Conservation (phyloP, 2,329 filamentous ascomycete genomes). For the Diaporthe nobilis region DNA sequence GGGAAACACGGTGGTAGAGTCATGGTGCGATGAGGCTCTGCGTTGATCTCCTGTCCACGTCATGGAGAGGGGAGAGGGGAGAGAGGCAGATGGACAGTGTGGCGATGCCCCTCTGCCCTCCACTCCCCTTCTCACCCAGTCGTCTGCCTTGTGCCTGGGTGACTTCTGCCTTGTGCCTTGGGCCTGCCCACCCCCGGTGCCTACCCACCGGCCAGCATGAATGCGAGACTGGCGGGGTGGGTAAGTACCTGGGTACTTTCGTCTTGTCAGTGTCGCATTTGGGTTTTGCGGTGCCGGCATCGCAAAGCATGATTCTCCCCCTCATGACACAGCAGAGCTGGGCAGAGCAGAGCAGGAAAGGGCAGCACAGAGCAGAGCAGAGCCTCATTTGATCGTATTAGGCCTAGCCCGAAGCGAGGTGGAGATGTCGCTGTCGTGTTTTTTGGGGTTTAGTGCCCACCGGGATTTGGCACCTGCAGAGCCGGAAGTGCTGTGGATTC, state of each 20-base stretch:
- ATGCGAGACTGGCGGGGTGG: not conserved
- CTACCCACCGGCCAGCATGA: constrained; percentile 9
- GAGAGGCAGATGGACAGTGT: not conserved
- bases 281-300: not conserved
- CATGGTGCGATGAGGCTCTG: constrained; percentile 31
- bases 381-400: constrained; percentile 16
- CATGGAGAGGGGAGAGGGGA: not conserved
- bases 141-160: constrained; percentile 20
- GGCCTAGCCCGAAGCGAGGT: not conserved
- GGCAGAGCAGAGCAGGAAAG: not conserved
- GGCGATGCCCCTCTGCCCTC: not conserved
- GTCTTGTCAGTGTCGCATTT: not conserved
- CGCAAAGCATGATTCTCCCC: constrained; percentile 2
- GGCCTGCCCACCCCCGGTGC: not conserved
- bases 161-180: constrained; percentile 20
- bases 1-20: not conserved
- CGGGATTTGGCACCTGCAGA: constrained; percentile 32
- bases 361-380: constrained; percentile 5
- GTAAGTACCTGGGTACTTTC: not conserved
- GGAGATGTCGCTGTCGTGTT: constrained; percentile 27
- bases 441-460: constrained; percentile 16
- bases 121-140: not conserved
- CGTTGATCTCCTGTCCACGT: constrained; percentile 28
- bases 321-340: not conserved
- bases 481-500: constrained; percentile 33